A percentile compares a stretch with the other conserved stretches of the same genome.
phyloP scores from a whole-genome alignment of 805 yeast genomes.

The Diddensiella transvaalensis region DNA sequence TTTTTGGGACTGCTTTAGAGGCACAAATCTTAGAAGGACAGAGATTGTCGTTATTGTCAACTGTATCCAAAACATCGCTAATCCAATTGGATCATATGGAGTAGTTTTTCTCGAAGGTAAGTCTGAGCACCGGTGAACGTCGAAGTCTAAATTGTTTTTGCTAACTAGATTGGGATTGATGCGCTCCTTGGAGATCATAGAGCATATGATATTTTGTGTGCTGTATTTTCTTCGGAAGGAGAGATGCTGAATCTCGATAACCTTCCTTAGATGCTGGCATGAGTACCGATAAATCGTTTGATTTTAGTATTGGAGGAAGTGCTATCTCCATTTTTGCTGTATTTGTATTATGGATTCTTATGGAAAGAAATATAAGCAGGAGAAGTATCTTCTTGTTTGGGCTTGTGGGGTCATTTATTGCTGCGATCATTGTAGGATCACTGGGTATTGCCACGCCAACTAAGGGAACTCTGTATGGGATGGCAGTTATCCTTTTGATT shows the following conservation, averaged over 20 bases:
- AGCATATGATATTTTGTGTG: no score
- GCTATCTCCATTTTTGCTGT: slow-evolving; percentile 45
- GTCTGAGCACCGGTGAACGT: slow-evolving; percentile 43
- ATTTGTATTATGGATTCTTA: slow-evolving; percentile 20
- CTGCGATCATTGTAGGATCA: slow-evolving; percentile 43
- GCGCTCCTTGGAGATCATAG: no score
- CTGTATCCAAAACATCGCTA: slow-evolving; percentile 38
- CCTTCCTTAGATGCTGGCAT: slow-evolving; percentile 35
- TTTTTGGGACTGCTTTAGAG: slow-evolving; percentile 44
- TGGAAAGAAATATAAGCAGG: slow-evolving; percentile 22
- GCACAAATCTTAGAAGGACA: slow-evolving; percentile 46
- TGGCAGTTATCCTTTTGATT: slow-evolving; percentile 43
- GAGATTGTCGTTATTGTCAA: slow-evolving; percentile 43
- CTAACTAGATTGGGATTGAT: no score
- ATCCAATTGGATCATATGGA: slow-evolving; percentile 33
- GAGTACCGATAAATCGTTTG: slow-evolving; percentile 34
- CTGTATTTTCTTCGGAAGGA: not conserved
- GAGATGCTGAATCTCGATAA: not conserved
- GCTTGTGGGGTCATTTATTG: slow-evolving; percentile 32
- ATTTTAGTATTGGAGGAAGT: slow-evolving; percentile 44
- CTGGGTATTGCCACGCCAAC: slow-evolving; percentile 38
- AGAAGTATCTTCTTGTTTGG: slow-evolving; percentile 31
- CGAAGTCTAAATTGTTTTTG: no score
- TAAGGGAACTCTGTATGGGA: slow-evolving; percentile 17
- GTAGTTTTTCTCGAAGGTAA: slow-evolving; percentile 35